Evolutionary conservation across 176 grass and related monocot species (phyloP).

Genomic region (Zea luxurians): DNA sequence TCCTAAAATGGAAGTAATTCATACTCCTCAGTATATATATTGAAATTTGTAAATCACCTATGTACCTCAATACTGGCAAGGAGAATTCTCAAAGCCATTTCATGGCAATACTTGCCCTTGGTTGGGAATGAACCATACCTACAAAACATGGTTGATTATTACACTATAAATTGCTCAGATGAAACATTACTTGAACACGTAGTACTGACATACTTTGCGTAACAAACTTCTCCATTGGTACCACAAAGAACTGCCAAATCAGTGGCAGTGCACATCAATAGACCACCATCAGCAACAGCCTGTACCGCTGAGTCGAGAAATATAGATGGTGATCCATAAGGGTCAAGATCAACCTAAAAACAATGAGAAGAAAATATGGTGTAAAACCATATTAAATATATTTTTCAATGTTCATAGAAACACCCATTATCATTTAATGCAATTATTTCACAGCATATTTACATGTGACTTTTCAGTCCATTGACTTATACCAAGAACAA

Average conservation of each 20-base stretch:
- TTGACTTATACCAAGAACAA: neutral
- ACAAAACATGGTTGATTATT: conserved; percentile 45
- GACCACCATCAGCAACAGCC: conserved; percentile 79
- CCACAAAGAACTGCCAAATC: conserved; percentile 98
- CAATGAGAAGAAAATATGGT: neutral
- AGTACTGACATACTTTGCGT: conserved; percentile 73
- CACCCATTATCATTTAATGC: conserved; percentile 1
- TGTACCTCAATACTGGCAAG: conserved; percentile 95
- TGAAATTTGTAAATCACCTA: conserved; percentile 5
- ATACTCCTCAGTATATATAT: neutral
- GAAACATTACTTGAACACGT: conserved; percentile 8
- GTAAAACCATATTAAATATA: neutral
- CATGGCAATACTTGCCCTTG: conserved; percentile 95
- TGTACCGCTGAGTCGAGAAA: conserved; percentile 97
- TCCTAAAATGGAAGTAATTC: neutral
- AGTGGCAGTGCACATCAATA: conserved; percentile 96
- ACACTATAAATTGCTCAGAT: conserved; percentile 14
- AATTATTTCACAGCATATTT: conserved; percentile 24
- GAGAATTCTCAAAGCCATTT: conserved; percentile 99
- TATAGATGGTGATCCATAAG: conserved; percentile 86
- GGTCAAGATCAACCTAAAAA: conserved; percentile 89
- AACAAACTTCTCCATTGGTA: conserved; percentile 87
- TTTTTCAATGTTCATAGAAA: conserved; percentile 9
- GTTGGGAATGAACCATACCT: conserved; percentile 95
- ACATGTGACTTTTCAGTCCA: conserved; percentile 2